Evolutionary conservation across 306 rosid genomes (phyloP).

Genomic region (Vicia villosa): DNA sequence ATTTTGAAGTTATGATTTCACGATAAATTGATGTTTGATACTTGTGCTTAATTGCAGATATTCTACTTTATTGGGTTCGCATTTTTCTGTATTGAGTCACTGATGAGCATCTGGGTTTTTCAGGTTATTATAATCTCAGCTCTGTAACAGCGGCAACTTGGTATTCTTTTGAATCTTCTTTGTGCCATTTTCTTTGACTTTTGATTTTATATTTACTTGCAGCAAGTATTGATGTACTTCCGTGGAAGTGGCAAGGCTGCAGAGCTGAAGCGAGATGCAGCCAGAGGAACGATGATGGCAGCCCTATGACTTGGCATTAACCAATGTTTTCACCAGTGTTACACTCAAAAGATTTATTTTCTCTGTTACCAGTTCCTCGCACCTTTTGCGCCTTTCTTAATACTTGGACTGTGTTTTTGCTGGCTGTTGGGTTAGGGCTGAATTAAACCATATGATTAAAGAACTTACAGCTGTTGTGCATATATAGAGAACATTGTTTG

Average conservation of each 20-base stretch:
- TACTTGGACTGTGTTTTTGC: conserved; percentile 34
- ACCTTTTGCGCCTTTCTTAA: conserved; percentile 33
- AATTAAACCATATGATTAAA: conserved; percentile 30
- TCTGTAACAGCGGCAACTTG: not conserved
- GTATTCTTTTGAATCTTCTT: conserved; percentile 5
- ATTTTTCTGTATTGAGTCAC: conserved; percentile 64
- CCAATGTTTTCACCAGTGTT: conserved; percentile 23
- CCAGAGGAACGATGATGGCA: conserved; percentile 83
- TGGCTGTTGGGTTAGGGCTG: conserved; percentile 30
- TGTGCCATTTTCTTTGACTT: conserved; percentile 26
- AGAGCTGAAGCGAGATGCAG: conserved; percentile 71
- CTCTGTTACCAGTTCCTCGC: conserved; percentile 6
- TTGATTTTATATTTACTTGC: conserved; percentile 38
- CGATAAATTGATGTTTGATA: conserved; percentile 25
- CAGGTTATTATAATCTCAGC: conserved; percentile 58
- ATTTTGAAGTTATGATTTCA: conserved; percentile 27
- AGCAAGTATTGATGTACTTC: conserved; percentile 96
- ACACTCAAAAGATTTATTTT: conserved; percentile 28
- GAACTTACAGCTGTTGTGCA: conserved; percentile 44
- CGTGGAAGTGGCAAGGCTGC: conserved; percentile 93
- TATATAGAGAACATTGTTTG: conserved; percentile 38
- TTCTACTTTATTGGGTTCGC: conserved; percentile 86
- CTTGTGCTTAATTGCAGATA: conserved; percentile 59
- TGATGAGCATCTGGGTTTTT: conserved; percentile 93
- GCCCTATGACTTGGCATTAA: conserved; percentile 55